A percentile compares a stretch with the other conserved stretches of the same genome.
These are phyloP conservation scores for Lasiodiplodia sp. DNA, from an alignment of 2,329 filamentous ascomycete species.

Conservation along the genomic window DNA sequence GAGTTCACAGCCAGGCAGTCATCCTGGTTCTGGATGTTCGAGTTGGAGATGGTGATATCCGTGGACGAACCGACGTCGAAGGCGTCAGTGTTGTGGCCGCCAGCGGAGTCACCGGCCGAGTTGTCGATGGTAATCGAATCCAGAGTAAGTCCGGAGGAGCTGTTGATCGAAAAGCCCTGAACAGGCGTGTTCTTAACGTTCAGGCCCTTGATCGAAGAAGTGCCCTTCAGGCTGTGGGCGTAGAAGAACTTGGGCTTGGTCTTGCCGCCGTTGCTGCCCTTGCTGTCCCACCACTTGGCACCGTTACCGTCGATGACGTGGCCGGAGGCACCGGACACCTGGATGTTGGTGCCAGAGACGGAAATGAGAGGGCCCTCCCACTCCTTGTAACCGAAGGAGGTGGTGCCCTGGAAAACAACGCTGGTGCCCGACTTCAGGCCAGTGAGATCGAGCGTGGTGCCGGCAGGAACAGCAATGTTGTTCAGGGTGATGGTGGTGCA, in stretches of 20 bases:
- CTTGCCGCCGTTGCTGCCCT: conserved; percentile 57
- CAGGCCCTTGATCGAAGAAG: conserved; percentile 57
- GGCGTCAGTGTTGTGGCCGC: conserved; percentile 61
- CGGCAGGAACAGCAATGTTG: conserved; percentile 64
- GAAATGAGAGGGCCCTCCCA: conserved; percentile 71
- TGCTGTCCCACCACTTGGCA: conserved; percentile 58
- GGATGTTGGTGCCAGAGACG: conserved; percentile 65
- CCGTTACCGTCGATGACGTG: conserved; percentile 65
- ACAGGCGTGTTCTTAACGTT: conserved; percentile 59
- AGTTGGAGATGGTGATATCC: conserved; percentile 59
- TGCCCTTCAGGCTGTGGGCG: conserved; percentile 58
- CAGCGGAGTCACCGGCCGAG: conserved; percentile 57
- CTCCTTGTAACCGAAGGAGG: conserved; percentile 71
- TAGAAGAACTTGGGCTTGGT: conserved; percentile 60
- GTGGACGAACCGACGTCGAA: conserved; percentile 63
- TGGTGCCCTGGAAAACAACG: conserved; percentile 70
- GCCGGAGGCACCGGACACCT: conserved; percentile 64
- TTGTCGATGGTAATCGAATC: conserved; percentile 64
- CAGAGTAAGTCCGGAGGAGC: conserved; percentile 54
- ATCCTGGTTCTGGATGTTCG: conserved; percentile 65
- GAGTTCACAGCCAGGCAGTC: conserved; percentile 68
- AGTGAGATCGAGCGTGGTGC: conserved; percentile 65
- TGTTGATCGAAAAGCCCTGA: conserved; percentile 59
- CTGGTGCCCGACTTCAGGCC: conserved; percentile 58
- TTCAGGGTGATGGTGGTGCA: conserved; percentile 64